These are phyloP conservation scores for Cladophialophora immunda DNA, from an alignment of 2,329 filamentous ascomycete genomes.

Conservation along the genomic window DNA sequence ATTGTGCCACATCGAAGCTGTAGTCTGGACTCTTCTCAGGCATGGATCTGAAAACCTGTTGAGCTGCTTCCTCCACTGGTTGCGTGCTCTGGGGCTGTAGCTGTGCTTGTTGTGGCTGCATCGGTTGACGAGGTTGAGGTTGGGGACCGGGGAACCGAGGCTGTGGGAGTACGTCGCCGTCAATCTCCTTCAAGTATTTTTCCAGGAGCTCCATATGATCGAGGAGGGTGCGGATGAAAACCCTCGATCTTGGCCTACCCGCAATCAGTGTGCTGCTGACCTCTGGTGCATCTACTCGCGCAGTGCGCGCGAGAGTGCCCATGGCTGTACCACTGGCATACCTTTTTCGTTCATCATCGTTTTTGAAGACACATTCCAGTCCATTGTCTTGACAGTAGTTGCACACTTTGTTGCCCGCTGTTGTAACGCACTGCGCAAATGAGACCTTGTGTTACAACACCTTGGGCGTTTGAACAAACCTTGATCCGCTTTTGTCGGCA, in stretches of 20 bases:
- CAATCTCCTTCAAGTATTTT: constrained; percentile 4
- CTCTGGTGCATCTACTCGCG: no score
- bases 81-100: no score
- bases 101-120: no score
- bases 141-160: no score
- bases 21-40: no score
- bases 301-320: no score
- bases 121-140: no score
- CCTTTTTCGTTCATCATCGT: constrained; percentile 11
- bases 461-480: neutral
- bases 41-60: no score
- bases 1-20: no score
- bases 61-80: no score
- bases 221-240: constrained; percentile 5
- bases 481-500: constrained; percentile 1
- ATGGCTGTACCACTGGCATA: neutral
- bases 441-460: constrained; percentile 1
- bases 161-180: neutral
- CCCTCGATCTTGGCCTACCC: constrained; percentile 7
- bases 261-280: neutral
- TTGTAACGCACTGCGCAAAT: neutral
- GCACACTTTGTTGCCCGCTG: neutral
- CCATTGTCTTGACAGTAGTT: constrained; percentile 7
- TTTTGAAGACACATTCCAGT: constrained; percentile 2
- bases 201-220: constrained; percentile 10